Evolutionary conservation across 257 asterid genomes (phyloP).

Genomic region (Solanum gandarillasii): DNA sequence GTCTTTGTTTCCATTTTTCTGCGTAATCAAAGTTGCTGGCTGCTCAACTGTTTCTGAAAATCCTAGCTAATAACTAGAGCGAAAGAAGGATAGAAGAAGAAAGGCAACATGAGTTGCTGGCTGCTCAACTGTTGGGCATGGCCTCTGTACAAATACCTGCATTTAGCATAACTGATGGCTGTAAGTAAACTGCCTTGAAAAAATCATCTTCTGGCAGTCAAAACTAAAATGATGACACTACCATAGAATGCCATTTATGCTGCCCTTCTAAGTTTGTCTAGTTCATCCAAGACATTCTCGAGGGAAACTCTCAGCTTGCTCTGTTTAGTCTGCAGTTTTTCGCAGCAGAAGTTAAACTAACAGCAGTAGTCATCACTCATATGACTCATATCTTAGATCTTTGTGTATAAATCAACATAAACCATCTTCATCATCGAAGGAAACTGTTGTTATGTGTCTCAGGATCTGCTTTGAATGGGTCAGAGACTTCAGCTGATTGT

Average conservation of each 20-base stretch:
- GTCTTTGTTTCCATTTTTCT: background rate
- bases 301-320: conserved; percentile 3
- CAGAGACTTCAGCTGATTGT: no score
- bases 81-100: background rate
- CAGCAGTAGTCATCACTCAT: no score
- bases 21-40: background rate
- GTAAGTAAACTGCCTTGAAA: background rate
- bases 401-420: no score
- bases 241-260: background rate
- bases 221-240: background rate
- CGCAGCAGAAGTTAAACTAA: no score
- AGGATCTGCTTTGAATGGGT: no score
- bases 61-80: background rate
- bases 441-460: no score
- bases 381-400: no score
- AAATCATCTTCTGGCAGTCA: background rate
- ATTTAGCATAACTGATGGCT: background rate
- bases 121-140: background rate
- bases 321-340: no score
- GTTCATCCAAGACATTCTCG: conserved; percentile 21
- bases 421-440: no score
- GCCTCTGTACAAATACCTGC: background rate
- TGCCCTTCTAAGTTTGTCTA: conserved; percentile 6
- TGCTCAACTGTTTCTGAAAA: background rate
- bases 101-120: background rate